Base-by-base conservation (phyloP, 78 protist genomes). In the Dictyostelium purpureum region DNA sequence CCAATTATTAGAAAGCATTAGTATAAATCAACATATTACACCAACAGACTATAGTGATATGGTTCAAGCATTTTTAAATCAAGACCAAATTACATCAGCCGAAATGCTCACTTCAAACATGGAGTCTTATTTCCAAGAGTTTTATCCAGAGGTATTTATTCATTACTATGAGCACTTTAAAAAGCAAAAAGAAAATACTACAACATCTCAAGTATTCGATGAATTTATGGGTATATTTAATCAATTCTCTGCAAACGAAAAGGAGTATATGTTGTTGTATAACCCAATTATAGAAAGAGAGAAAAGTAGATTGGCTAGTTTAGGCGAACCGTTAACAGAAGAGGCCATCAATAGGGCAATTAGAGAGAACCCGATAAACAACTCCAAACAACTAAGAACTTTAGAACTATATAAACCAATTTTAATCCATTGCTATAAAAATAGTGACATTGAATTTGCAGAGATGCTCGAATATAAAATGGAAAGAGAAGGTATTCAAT, bases 121-220 rank as follows among this genome's bases (percentile, higher is more conserved):
- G 81, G 67, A 38, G n/a, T 19, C 76, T 11, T 69, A 31, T 43
- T 24, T 31, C 33, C 71, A 63, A 63, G 16, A 63, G 26, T 63
- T 69, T 69, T 40, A 69, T 69, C 76, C 56, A 69, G 76, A 69
- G 35, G 52, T 69, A 31, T 69, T 69, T 40, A 24, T 69, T 69
- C 38, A 35, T 31, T 69, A 31, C 45, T 42, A 40, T 11, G 76
- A 69, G 33, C 40, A 69, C 16, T 69, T n/a, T 69, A 35, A 42
- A 49, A 49, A 49, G 54, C 1, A 54, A 24, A 21, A 54, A 19
- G 33, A 54, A 1, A 54, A 10, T 24, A 54, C 5, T n/a, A 54
- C 0, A 5, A 28, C 31, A 59, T 21, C 42, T 28, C 24, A 59
- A 31, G 33, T 28, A 26, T 35, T 28, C 6, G 6, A 63, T 6